Evolutionary conservation across 2,329 filamentous ascomycete species (phyloP), one percentile per base, ranked within the genome.

Genomic region (Nothophoma quercina): DNA sequence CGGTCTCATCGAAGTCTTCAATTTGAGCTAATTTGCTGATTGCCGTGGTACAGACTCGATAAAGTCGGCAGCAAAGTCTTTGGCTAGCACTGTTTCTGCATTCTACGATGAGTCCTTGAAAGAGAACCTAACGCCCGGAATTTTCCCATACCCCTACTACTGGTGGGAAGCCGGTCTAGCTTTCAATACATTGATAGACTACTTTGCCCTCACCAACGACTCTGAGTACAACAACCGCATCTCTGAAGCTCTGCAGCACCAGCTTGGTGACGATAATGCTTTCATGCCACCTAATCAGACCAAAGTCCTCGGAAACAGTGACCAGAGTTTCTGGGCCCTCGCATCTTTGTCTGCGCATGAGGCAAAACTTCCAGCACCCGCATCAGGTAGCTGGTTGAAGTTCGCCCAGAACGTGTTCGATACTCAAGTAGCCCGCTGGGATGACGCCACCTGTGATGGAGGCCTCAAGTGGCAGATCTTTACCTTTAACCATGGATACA

Each of bases 401-500:
- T 78, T 93, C 15, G 84, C 84, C 4, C 78, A 81, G 60, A 88
- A 88, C 55, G 84, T 90, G n/a, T 93, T 90, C 79, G 86, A 91
- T 67, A 80, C 81, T 13, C 87, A 91, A 68, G 80, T 78, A 4
- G 67, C 67, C 19, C 83, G 90, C 30, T 93, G 90, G 89, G 85
- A 92, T 68, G 78, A 75, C 0, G 74, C 78, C 0, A 73, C 76
- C 29, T 95, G 91, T 65, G 80, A 79, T 23, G 91, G 90, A 44
- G 91, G 90, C 7, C 77, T 71, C 21, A 55, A 58, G 23, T 92
- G 88, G 88, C 90, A 95, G 75, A 91, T 96, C 60, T 92, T 86
- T 69, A 72, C 81, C 1, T 84, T 82, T 63, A 92, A 95, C 68
- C 86, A 85, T 54, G 90, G 90, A 10, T 86, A 91, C 67, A 80